These are phyloP conservation scores for Populus hybrid DNA, from an alignment of 441 rosid species.

Conservation along the genomic window DNA sequence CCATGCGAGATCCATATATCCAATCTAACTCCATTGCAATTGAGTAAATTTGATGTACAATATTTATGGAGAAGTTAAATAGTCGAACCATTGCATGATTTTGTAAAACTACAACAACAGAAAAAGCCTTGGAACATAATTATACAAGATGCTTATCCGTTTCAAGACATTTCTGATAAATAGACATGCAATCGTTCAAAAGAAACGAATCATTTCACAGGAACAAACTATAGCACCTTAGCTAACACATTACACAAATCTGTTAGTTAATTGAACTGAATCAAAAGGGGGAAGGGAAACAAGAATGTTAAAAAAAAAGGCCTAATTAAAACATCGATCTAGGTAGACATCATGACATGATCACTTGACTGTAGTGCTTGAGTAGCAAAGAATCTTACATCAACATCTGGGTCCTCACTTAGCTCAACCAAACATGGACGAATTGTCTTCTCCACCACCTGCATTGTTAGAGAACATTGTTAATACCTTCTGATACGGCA, in stretches of 20 bases:
- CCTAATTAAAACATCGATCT: constrained; percentile 25
- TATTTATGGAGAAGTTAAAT: too few species aligned
- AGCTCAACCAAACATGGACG: constrained; percentile 80
- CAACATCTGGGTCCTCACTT: constrained; percentile 91
- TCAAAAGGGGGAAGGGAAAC: neutral
- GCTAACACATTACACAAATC: constrained; percentile 15
- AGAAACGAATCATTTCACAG: neutral
- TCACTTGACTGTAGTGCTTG: constrained; percentile 81
- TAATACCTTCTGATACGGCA: neutral
- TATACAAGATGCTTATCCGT: neutral
- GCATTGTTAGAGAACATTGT: constrained; percentile 15
- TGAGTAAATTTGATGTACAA: too few species aligned
- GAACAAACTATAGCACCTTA: neutral
- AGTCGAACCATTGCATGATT: neutral
- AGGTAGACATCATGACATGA: constrained; percentile 74
- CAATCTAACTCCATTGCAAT: too few species aligned
- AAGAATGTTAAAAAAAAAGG: neutral
- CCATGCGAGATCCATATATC: too few species aligned
- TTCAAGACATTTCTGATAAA: neutral
- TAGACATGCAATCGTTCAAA: neutral
- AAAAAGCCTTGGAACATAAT: neutral
- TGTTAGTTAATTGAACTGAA: constrained; percentile 11
- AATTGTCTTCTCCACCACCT: constrained; percentile 80
- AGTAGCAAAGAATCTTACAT: constrained; percentile 75
- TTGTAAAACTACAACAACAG: neutral